A percentile compares a stretch with the other conserved stretches of the same genome.
Conservation (phyloP, 2,329 filamentous ascomycete species). For the Blumeria graminis region DNA sequence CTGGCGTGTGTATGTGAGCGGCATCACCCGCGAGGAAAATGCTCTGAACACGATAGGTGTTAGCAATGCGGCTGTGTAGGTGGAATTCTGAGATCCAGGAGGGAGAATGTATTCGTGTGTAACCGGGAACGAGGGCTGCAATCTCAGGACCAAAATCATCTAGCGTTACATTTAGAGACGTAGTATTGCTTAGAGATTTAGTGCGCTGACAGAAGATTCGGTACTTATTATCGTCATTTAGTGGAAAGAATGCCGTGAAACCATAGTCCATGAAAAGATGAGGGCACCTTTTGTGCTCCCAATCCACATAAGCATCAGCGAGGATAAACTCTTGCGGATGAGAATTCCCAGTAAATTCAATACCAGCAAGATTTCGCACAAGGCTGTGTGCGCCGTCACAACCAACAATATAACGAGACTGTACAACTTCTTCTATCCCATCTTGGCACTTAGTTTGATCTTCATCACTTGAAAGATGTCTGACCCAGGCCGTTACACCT, state of each 20-base stretch:
- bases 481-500: not conserved
- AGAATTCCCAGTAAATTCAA: slow-evolving; percentile 19
- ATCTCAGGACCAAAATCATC: slow-evolving; percentile 16
- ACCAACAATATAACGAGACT: slow-evolving; percentile 22
- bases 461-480: not conserved
- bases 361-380: slow-evolving; percentile 19
- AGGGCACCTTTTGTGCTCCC: slow-evolving; percentile 4
- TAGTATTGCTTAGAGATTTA: slow-evolving; percentile 6
- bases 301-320: slow-evolving; percentile 17
- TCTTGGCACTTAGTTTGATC: not conserved
- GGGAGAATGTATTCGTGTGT: slow-evolving; percentile 10
- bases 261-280: slow-evolving; percentile 14
- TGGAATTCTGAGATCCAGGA: slow-evolving; percentile 22
- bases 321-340: slow-evolving; percentile 23
- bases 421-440: slow-evolving; percentile 11
- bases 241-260: slow-evolving; percentile 16
- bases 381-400: slow-evolving; percentile 27
- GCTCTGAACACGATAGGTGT: slow-evolving; percentile 16
- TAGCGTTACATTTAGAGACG: slow-evolving; percentile 5
- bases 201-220: slow-evolving; percentile 11
- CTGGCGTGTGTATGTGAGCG: slow-evolving; percentile 35
- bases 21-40: slow-evolving; percentile 31
- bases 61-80: slow-evolving; percentile 20
- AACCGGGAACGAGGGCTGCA: slow-evolving; percentile 11
- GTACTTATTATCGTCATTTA: slow-evolving; percentile 9